Base-by-base conservation (phyloP, 2,329 filamentous ascomycete genomes). In the Ampelomyces quisqualis region DNA sequence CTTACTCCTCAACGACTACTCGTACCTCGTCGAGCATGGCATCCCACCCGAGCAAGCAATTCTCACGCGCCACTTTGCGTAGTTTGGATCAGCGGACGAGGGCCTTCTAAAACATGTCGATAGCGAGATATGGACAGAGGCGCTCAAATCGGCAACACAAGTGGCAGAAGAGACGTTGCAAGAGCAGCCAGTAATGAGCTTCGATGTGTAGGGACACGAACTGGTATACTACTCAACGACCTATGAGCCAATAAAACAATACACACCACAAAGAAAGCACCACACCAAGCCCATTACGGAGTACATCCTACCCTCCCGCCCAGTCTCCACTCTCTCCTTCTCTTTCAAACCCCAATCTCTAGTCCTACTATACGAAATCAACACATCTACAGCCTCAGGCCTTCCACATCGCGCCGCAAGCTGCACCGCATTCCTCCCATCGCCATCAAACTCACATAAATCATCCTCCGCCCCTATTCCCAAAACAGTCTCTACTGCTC, bases 1-100 rank as follows among this genome's bases (percentile, higher is more conserved):
- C 8, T 47, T 67, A 41, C 44, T 69, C 27, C 34, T 68, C 24
- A 47, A 64, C 29, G 39, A 64, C 49, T 62, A 62, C 46, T 33
- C 64, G 34, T 53, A 67, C 19, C 50, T 70, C 19, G 37, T 47
- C 43, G 50, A 62, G 44, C 34, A 27, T 21, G 54, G 53, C 35
- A 57, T 65, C 4, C 3, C 34, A 9, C 17, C 34, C 6, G 34
- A 36, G 18, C 34, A 36, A 28, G 34, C 15, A 11, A 29, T 36
- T n/a, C 22, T 28, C 2, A 29, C 24, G 13, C 34, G 34, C 15
- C 34, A 36, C 18, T 29, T 36, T 15, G 3, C 23, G 5, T 29
- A 28, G 6, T 36, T 36, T 20, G 23, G 34, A 8, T 11, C 23
- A 2, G 24, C 21, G 6, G 20, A 19, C 7, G 54, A 65, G 40